Evolutionary conservation across 352 stramenopile genomes (phyloP).

Genomic region (Pythium coloratum): DNA sequence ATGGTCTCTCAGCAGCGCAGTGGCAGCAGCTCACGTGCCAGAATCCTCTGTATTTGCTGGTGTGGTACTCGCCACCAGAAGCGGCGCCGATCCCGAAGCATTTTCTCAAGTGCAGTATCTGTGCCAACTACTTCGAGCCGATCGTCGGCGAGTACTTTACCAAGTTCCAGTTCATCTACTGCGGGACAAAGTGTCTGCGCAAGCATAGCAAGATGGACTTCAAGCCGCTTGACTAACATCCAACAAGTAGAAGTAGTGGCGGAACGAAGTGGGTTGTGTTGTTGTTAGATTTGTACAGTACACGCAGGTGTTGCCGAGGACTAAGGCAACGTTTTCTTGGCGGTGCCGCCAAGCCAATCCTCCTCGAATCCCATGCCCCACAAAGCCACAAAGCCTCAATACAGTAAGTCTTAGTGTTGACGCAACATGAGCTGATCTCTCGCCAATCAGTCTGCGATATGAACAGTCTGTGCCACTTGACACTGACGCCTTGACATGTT

Average conservation of each 20-base stretch:
- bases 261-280: too few relatives aligned
- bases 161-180: slow-evolving; percentile 85
- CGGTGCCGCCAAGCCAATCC: too few relatives aligned
- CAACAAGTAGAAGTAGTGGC: not conserved
- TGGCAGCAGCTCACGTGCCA: slow-evolving; percentile 43
- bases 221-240: slow-evolving; percentile 23
- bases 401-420: too few relatives aligned
- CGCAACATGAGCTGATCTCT: too few relatives aligned
- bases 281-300: too few relatives aligned
- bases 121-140: slow-evolving; percentile 68
- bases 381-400: too few relatives aligned
- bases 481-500: too few relatives aligned
- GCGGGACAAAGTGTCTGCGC: slow-evolving; percentile 78
- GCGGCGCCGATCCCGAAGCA: slow-evolving; percentile 64
- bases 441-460: too few relatives aligned
- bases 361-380: too few relatives aligned
- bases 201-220: slow-evolving; percentile 69
- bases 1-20: slow-evolving; percentile 37
- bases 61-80: slow-evolving; percentile 63
- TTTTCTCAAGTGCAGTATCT: slow-evolving; percentile 78
- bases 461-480: too few relatives aligned
- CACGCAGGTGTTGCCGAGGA: too few relatives aligned
- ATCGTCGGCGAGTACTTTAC: slow-evolving; percentile 87
- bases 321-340: too few relatives aligned
- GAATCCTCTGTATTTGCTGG: slow-evolving; percentile 52